Conservation (phyloP, 805 yeast genomes). For the Teunomyces kruisii region DNA sequence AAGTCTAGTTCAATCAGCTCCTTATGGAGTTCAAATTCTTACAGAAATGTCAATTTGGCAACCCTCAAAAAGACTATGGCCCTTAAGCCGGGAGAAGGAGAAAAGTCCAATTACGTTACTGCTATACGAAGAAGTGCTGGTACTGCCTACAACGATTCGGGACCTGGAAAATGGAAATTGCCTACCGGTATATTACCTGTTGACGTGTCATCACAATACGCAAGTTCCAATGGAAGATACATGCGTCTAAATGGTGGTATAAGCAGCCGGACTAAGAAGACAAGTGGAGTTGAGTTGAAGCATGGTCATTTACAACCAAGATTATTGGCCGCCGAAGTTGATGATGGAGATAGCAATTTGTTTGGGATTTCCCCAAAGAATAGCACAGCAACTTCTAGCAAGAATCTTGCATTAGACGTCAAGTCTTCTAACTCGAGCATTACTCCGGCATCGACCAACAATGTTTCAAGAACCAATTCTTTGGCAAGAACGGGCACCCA, state of each 20-base stretch:
- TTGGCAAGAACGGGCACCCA: constrained; percentile 33
- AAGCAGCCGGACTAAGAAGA: constrained; percentile 21
- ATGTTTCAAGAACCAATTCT: constrained; percentile 26
- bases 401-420: constrained; percentile 1
- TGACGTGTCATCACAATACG: constrained; percentile 18
- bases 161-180: constrained; percentile 48
- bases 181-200: constrained; percentile 57
- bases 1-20: constrained; percentile 36
- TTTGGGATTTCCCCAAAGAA: constrained; percentile 8
- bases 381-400: constrained; percentile 4
- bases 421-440: constrained; percentile 15
- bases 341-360: constrained; percentile 50
- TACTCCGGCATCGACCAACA: constrained; percentile 9
- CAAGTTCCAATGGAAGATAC: constrained; percentile 20
- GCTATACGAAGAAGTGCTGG: constrained; percentile 44
- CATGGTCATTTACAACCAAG: constrained; percentile 65
- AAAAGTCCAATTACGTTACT: constrained; percentile 49
- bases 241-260: constrained; percentile 23
- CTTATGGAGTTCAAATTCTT: constrained; percentile 30
- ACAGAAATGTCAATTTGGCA: constrained; percentile 37
- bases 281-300: constrained; percentile 54
- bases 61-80: constrained; percentile 34
- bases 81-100: constrained; percentile 50
- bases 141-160: constrained; percentile 48
- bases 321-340: constrained; percentile 73